Evolutionary conservation across 495 filamentous ascomycete genomes (phyloP), one percentile per base, ranked within the genome.

Genomic region (Trichoderma gamsii): DNA sequence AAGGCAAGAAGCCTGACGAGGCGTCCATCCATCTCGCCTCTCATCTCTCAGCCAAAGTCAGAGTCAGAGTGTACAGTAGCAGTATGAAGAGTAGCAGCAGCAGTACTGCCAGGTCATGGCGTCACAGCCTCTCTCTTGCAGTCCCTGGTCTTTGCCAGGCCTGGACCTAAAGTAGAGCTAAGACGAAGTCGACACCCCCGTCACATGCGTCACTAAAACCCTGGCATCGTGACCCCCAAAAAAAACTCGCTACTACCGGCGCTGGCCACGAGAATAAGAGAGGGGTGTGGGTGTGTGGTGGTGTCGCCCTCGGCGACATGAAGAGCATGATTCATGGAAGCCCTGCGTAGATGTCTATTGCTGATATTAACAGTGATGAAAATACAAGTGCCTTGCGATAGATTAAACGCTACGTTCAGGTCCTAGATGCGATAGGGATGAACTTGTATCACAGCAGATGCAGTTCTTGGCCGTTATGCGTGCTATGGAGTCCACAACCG

Each of bases 191-290:
- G 4, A 4, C 23, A 11, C 23, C 25, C 23, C 56, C 56, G 56
- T 61, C 56, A 61, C 56, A 61, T 61, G 56, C 56, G 56, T 61
- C 56, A 61, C 56, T 32, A 61, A 61, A n/a, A 21, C 56, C 56
- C 56, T 32, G 56, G 23, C 56, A 61, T 27, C 56, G 56, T 61
- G 56, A 61, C 56, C 56, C 56, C 56, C 3, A 56, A 38, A 38
- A 38, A 38, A 38, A 4, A 3, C 35, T 38, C 35, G 35, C 35
- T 38, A 38, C 35, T 38, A 38, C 35, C 35, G 35, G 35, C 35
- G 35, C 35, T 38, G 35, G 35, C 35, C 35, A 38, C 35, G 35
- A 38, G 35, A 38, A 38, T 29, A 38, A 7, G 35, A 38, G 35
- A 18, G 43, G 43, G 6, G 43, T 46, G 43, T 46, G 43, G 12